Base-by-base conservation (phyloP, 1,284 basidiomycete species). In the Pseudozyma tsukubaensis region DNA sequence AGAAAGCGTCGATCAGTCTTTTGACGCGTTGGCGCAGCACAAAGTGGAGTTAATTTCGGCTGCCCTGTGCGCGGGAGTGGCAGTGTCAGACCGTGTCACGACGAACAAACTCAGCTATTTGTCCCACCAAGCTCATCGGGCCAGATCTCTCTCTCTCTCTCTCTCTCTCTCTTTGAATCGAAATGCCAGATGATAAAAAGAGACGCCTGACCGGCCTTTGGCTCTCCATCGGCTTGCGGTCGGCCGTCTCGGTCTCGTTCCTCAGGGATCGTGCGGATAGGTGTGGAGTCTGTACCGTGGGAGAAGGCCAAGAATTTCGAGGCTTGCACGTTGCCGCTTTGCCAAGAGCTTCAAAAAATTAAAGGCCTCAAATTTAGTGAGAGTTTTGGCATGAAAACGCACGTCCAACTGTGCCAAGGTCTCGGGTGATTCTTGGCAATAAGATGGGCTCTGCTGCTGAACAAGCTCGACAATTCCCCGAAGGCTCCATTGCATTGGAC, bases 391-490 rank as follows among this genome's bases (percentile, higher is more conserved):
- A 29, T 50, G 18, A 11, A 18, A 13, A 16, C 39, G 43, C 53
- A 48, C 32, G 57, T 59, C 63, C 40, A 59, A 66, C 51, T 59
- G 63, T 37, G 63, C 63, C 63, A 66, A 66, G 63, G 37, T 29
- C 29, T 50, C 36, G 34, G 40, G 45, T 45, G 29, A 48, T 49
- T 64, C 62, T 58, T 64, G 62, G 62, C 62, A 56, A 53, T 54
- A 12, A 50, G 4, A 13, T 24, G 13, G 29, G 4, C 8, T 7
- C 21, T 21, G 24, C 24, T 29, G 24, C 24, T 29, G 24, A 29
- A 29, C 24, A 29, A 3, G 24, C 24, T 29, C 6, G 24, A 29
- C 24, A 29, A 29, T 29, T 29, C 24, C 6, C 24, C 24, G 24
- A 29, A 29, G 24, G 24, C 24, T 29, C 24, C 24, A 6, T 29